Evolutionary conservation across 1,284 basidiomycete species (phyloP), one percentile per base, ranked within the genome.

Genomic region (Ceratorhiza oryzae-sativae): DNA sequence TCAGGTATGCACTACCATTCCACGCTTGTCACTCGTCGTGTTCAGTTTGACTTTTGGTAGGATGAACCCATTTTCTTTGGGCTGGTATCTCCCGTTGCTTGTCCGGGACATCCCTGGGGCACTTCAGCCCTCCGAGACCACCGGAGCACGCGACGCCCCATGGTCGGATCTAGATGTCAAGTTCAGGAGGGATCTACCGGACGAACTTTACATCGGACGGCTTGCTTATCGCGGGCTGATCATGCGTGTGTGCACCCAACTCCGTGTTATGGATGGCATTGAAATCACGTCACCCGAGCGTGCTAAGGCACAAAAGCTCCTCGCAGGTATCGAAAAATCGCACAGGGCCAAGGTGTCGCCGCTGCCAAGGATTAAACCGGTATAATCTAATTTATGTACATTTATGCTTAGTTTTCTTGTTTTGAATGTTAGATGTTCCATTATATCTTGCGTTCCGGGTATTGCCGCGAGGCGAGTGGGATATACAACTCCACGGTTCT

Each of bases 51-150:
- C n/a, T 27, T 68, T 56, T 58, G 60, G 30, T 76, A 91, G 91
- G 83, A 96, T 96, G 93, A 97, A 98, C 79, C 95, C 95, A 62
- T 92, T 91, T 75, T 97, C 94, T 30, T 86, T 96, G n/a, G 91
- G 92, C 5, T 96, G 94, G 89, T 97, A 97, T 80, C 85, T 97
- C 27, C 94, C 95, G 23, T 82, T 97, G 75, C 84, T 95, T 63
- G 87, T 92, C 67, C 75, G 84, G 76, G 89, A 89, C 77, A 82
- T 85, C 71, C 87, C 88, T 77, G 88, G 88, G 13, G 89, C 88
- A 74, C 79, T 78, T 77, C 87, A 88, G 77, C 88, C 88, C 55
- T 88, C 86, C 32, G 88, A 88, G 68, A 58, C 61, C 23, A 45
- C 10, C 5, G 46, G 71, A 49, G 39, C 45, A 62, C 46, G 41